These are phyloP conservation scores for Rhizopus sp. DNA, from an alignment of 371 early-diverging fungal genomes.

Conservation along the genomic window DNA sequence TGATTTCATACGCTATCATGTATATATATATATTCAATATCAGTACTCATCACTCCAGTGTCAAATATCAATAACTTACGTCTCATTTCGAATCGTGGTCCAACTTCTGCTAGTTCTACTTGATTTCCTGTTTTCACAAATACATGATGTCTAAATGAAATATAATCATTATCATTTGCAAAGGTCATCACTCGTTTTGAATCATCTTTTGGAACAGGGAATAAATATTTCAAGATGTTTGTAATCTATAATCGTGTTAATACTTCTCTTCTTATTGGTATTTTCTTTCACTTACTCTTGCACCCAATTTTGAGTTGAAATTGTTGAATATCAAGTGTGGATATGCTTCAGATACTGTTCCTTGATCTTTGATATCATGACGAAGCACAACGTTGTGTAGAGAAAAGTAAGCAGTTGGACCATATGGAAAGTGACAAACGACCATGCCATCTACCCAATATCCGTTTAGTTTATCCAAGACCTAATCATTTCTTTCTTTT, in stretches of 20 bases:
- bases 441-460: constrained; percentile 83
- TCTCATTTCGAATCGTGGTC: constrained; percentile 79
- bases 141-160: constrained; percentile 97
- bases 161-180: constrained; percentile 94
- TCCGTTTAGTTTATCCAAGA: neutral
- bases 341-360: constrained; percentile 96
- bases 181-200: constrained; percentile 97
- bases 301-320: constrained; percentile 88
- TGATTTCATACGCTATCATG: constrained; percentile 89
- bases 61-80: constrained; percentile 1
- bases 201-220: constrained; percentile 97
- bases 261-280: neutral
- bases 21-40: neutral
- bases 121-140: constrained; percentile 87
- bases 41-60: neutral
- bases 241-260: constrained; percentile 51
- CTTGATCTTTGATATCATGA: constrained; percentile 95
- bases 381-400: constrained; percentile 96
- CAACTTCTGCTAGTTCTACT: constrained; percentile 95
- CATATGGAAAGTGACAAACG: constrained; percentile 97
- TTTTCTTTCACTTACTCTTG: constrained; percentile 57
- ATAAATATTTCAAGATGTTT: constrained; percentile 92
- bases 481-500: neutral
- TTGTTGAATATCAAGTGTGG: constrained; percentile 96
- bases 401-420: constrained; percentile 98